Evolutionary conservation across 352 stramenopile species (phyloP).

Genomic region (Globisporangium polare): DNA sequence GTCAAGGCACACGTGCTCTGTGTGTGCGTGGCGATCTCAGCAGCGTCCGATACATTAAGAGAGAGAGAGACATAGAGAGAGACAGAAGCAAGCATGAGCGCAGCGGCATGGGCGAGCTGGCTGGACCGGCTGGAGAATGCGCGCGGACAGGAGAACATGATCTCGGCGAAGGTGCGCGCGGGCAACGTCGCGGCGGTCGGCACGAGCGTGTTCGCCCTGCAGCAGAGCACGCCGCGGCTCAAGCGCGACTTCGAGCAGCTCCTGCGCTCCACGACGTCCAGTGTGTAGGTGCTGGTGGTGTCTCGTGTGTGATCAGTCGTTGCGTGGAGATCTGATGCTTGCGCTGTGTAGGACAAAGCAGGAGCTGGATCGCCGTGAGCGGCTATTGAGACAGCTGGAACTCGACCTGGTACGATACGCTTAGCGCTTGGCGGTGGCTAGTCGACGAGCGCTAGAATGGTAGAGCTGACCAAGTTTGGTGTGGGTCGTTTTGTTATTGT

Average conservation of each 20-base stretch:
- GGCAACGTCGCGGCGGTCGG: constrained; percentile 58
- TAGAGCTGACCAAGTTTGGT: not conserved
- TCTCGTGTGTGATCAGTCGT: not conserved
- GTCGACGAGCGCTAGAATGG: not conserved
- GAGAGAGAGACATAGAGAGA: constrained; percentile 1
- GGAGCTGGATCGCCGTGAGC: constrained; percentile 68
- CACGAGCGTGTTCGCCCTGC: constrained; percentile 80
- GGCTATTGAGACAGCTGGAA: constrained; percentile 53
- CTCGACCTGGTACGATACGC: constrained; percentile 45
- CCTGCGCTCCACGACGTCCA: constrained; percentile 36
- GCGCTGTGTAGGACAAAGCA: constrained; percentile 41
- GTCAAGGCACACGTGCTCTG: not conserved
- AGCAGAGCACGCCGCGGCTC: constrained; percentile 78
- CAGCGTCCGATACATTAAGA: not conserved
- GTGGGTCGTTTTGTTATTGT: not conserved
- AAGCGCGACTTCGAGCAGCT: constrained; percentile 83
- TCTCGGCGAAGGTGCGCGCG: constrained; percentile 62
- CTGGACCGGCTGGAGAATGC: constrained; percentile 79
- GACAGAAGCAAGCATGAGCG: constrained; percentile 38
- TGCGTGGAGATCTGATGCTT: not conserved
- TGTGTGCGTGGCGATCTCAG: not conserved
- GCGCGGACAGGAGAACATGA: constrained; percentile 55
- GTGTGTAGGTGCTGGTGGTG: constrained; percentile 31
- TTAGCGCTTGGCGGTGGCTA: not conserved
- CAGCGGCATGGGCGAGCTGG: constrained; percentile 71